A percentile compares a stretch with the other conserved stretches of the same genome.
phyloP scores from a whole-genome alignment of 495 filamentous ascomycete genomes.

The Penicillium riverlandense region DNA sequence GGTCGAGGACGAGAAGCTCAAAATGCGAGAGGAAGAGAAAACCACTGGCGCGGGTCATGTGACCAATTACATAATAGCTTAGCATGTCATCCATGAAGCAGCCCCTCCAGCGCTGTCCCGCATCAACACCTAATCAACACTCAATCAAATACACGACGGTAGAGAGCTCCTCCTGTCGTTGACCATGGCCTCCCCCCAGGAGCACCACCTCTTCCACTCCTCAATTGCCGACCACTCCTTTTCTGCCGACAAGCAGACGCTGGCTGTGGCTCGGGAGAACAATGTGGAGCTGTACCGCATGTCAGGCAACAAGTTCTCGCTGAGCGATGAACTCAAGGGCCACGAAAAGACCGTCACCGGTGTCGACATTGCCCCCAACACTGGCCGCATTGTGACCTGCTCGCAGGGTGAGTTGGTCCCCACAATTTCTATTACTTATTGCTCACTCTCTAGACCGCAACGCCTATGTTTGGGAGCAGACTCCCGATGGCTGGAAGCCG shows the following conservation, averaged over 20 bases:
- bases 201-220: constrained; percentile 93
- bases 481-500: constrained; percentile 86
- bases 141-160: constrained; percentile 59
- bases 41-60: constrained; percentile 15
- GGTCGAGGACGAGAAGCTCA: background rate
- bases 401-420: constrained; percentile 64
- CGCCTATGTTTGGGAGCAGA: constrained; percentile 95
- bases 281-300: constrained; percentile 82
- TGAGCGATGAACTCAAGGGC: constrained; percentile 87
- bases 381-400: constrained; percentile 91
- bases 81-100: constrained; percentile 7
- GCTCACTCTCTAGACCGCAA: constrained; percentile 69
- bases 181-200: constrained; percentile 76
- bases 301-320: constrained; percentile 66
- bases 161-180: constrained; percentile 98
- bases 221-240: constrained; percentile 98
- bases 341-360: constrained; percentile 96
- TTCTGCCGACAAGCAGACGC: constrained; percentile 79
- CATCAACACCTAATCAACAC: too few species aligned
- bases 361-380: constrained; percentile 88
- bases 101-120: too few species aligned
- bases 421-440: background rate
- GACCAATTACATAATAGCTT: constrained; percentile 17
- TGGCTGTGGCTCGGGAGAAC: constrained; percentile 88
- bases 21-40: background rate